Percentiles rank a stretch among this genome's conserved stretches.
These are phyloP conservation scores for Pichia nanzhaoensis DNA, from an alignment of 805 yeast species.

Conservation along the genomic window DNA sequence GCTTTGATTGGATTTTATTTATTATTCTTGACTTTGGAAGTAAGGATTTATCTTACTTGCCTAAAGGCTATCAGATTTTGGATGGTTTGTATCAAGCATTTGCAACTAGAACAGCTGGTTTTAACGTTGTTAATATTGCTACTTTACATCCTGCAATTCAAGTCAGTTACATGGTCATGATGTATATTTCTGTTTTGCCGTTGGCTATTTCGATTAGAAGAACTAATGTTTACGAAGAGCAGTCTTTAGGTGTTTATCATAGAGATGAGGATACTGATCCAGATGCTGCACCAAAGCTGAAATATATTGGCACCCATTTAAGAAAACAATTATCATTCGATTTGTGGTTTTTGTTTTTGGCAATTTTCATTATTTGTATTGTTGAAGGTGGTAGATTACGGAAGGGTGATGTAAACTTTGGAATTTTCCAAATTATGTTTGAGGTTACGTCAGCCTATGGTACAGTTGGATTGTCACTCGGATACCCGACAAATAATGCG, in stretches of 20 bases:
- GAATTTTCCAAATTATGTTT: constrained; percentile 68
- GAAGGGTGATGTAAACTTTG: constrained; percentile 41
- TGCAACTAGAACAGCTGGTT: constrained; percentile 92
- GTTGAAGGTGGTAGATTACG: constrained; percentile 66
- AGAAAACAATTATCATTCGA: constrained; percentile 90
- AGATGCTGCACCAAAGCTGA: constrained; percentile 34
- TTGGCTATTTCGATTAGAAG: constrained; percentile 93
- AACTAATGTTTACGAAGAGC: constrained; percentile 97
- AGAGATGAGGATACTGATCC: constrained; percentile 29
- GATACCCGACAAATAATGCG: constrained; percentile 60
- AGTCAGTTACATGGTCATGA: constrained; percentile 91
- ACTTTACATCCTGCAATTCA: constrained; percentile 83
- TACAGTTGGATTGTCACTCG: constrained; percentile 88
- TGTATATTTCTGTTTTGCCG: constrained; percentile 96
- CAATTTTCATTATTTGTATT: constrained; percentile 78
- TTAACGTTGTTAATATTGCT: constrained; percentile 63
- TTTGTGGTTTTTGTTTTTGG: constrained; percentile 87
- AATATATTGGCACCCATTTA: constrained; percentile 80
- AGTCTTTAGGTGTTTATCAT: constrained; percentile 81
- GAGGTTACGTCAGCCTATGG: constrained; percentile 95
- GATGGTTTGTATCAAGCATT: constrained; percentile 89
- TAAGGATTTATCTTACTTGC: constrained; percentile 42
- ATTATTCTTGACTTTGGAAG: constrained; percentile 66
- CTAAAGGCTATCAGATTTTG: constrained; percentile 63
- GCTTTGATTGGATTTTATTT: constrained; percentile 73